Conservation (phyloP, 2,329 filamentous ascomycete species). For the Penicillium polonicum region DNA sequence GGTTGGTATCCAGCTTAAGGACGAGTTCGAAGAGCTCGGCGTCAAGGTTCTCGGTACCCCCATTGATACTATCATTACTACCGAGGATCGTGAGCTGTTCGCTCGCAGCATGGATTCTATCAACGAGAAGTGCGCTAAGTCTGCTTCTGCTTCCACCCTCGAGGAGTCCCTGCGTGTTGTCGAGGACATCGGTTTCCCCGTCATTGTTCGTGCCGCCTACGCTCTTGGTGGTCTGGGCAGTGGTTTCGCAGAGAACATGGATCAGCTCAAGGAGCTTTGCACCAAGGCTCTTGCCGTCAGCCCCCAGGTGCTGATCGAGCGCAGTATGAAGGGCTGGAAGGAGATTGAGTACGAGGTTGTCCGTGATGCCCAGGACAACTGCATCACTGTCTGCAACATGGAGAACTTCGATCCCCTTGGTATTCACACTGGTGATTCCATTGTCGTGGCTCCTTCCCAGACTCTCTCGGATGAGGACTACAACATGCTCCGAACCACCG, state of each 20-base stretch:
- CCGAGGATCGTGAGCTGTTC: constrained; percentile 95
- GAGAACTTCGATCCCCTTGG: constrained; percentile 99
- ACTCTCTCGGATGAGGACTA: constrained; percentile 97
- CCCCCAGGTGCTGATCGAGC: constrained; percentile 93
- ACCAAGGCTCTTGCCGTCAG: constrained; percentile 92
- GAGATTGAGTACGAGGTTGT: constrained; percentile 99
- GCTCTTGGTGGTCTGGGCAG: constrained; percentile 92
- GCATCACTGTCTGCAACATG: constrained; percentile 99
- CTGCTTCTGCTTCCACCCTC: constrained; percentile 82
- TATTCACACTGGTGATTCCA: constrained; percentile 97
- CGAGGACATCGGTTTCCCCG: constrained; percentile 88
- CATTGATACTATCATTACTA: constrained; percentile 97
- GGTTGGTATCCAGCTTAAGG: constrained; percentile 95
- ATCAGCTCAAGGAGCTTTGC: constrained; percentile 81
- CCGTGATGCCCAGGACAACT: constrained; percentile 92
- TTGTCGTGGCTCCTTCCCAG: constrained; percentile 95
- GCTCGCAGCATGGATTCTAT: constrained; percentile 98
- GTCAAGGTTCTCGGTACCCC: constrained; percentile 94
- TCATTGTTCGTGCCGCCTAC: constrained; percentile 95
- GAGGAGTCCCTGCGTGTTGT: constrained; percentile 88
- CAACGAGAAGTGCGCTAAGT: constrained; percentile 96
- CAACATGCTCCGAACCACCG: constrained; percentile 97
- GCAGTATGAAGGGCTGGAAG: constrained; percentile 99
- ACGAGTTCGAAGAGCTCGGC: constrained; percentile 89
- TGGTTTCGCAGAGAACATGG: constrained; percentile 88